Evolutionary conservation across 805 yeast species (phyloP), one percentile per base, ranked within the genome.

Genomic region (Grigorovia humatica): DNA sequence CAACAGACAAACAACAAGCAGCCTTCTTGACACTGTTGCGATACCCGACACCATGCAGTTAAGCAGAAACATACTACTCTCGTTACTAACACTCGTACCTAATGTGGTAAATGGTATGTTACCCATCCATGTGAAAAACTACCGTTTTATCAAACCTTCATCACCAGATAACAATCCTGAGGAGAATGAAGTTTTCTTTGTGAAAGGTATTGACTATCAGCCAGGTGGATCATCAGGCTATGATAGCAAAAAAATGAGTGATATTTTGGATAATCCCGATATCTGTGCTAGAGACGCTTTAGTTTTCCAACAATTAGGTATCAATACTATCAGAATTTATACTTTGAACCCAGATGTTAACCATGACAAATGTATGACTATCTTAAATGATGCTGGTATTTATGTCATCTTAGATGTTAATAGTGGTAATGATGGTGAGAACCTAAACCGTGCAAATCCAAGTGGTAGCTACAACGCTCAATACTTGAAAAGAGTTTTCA

Each of bases 321-420:
- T 85, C 63, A 90, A 90, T 71, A 85, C 96, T 44, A 75, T 90
- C 54, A 79, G 96, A 67, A 84, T 89, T 19, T 88, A 90, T 70
- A 79, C 89, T 3, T 70, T 85, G 54, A 86, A 86, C 64, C 96
- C 96, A 53, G 88, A 87, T 56, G 71, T 85, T 46, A 78, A 88
- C 70, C 97, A 89, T 64, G 95, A 88, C 64, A 85, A 85, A 66
- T 90, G 97, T 74, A 87, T 90, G 93, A 75, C 88, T n/a, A 77
- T 81, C 56, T 80, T 88, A 65, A 88, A 86, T 60, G 83, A 85
- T 55, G 96, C 95, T 3, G 97, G 98, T 32, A 88, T 90, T 58
- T 91, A 90, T 64, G 85, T 89, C 27, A 70, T 90, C 49, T 70
- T 89, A 50, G 98, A 90, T 65, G 93, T 88, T 48, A 88, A 87